These are phyloP conservation scores for Talinum fruticosum DNA, from an alignment of 148 eudicot species.

Conservation along the genomic window DNA sequence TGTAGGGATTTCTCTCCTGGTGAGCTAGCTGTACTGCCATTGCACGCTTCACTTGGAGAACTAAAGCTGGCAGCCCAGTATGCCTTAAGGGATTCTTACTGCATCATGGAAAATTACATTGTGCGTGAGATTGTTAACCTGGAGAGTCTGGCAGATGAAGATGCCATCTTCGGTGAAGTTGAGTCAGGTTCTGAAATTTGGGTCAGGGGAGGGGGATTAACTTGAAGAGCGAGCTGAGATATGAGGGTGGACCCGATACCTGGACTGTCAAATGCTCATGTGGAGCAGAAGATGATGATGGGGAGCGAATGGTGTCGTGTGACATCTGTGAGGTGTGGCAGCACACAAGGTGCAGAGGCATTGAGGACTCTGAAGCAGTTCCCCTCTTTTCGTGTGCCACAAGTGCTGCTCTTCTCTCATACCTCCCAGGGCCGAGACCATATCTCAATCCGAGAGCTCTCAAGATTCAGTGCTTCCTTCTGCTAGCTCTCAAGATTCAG, in stretches of 20 bases:
- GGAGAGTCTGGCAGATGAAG: constrained; percentile 43
- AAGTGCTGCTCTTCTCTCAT: constrained; percentile 55
- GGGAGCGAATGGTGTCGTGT: constrained; percentile 94
- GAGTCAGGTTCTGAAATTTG: constrained; percentile 61
- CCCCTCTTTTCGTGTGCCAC: constrained; percentile 72
- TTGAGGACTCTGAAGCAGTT: constrained; percentile 58
- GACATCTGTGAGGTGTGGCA: constrained; percentile 90
- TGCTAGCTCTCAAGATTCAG: constrained; percentile 8
- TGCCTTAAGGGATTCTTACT: constrained; percentile 76
- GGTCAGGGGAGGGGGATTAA: constrained; percentile 49
- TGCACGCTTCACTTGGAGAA: constrained; percentile 58
- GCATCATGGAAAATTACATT: constrained; percentile 33
- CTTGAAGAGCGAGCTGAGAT: constrained; percentile 37
- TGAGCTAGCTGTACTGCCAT: constrained; percentile 53
- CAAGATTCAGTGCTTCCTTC: neutral
- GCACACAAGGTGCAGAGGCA: constrained; percentile 76
- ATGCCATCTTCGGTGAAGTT: constrained; percentile 53
- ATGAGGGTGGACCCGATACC: constrained; percentile 66
- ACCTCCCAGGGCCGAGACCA: constrained; percentile 31
- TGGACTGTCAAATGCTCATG: constrained; percentile 81
- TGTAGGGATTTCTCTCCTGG: constrained; percentile 30
- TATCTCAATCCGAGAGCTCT: neutral
- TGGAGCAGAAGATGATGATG: constrained; percentile 88
- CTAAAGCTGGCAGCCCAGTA: constrained; percentile 42
- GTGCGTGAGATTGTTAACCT: constrained; percentile 42